Evolutionary conservation across 164 flowering plant species (phyloP).

Genomic region (Taxillus chinensis): DNA sequence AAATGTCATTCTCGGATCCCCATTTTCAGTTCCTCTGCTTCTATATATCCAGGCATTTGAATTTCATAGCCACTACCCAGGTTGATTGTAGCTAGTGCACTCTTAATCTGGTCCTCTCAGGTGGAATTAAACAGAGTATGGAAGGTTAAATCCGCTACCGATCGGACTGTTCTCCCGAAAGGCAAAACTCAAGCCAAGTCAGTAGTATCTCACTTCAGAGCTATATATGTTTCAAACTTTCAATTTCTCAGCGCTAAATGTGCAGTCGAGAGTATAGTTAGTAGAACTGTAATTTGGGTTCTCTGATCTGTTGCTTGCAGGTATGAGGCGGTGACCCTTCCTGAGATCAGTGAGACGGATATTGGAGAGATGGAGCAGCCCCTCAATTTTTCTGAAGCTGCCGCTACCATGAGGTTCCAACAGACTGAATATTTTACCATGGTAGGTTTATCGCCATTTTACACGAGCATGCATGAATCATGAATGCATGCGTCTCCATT

Average conservation of each 20-base stretch:
- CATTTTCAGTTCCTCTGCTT: neutral
- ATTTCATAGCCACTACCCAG: neutral
- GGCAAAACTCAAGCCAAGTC: constrained; percentile 83
- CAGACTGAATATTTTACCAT: constrained; percentile 38
- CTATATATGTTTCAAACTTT: neutral
- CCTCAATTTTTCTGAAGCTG: constrained; percentile 23
- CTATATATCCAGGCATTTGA: neutral
- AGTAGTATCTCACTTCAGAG: constrained; percentile 10
- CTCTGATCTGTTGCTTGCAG: constrained; percentile 24
- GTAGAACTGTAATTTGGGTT: neutral
- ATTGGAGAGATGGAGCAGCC: constrained; percentile 43
- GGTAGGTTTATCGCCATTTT: constrained; percentile 21
- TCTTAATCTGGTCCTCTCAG: constrained; percentile 17
- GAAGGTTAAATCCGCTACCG: constrained; percentile 55
- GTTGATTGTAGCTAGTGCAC: no score
- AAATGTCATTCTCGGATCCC: neutral
- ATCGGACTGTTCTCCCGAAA: constrained; percentile 75
- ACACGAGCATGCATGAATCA: no score
- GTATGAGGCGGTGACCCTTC: constrained; percentile 63
- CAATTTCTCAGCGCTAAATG: neutral
- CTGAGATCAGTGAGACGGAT: constrained; percentile 32
- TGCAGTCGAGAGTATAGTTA: no score
- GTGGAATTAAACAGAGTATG: constrained; percentile 78
- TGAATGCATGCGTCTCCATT: no score
- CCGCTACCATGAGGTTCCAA: constrained; percentile 34